Evolutionary conservation across 495 filamentous ascomycete species (phyloP), one percentile per base, ranked within the genome.

Genomic region (Paragyromitra xinjiangensis): DNA sequence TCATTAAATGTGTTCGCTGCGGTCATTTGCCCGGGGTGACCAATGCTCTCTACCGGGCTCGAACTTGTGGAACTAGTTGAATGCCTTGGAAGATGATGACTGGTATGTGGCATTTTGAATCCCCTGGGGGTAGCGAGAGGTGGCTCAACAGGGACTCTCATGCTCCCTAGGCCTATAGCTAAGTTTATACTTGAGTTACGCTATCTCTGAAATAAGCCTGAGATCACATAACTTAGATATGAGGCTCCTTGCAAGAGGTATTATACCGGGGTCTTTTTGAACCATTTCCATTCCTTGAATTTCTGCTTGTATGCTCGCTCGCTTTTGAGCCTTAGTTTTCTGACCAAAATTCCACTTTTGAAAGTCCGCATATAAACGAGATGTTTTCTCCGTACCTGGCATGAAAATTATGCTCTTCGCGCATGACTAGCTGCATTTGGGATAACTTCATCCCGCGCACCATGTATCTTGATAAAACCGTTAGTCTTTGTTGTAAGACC

Each of bases 241-340:
- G 58, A 64, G 39, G n/a, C 37, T 58, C 61, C 69, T 59, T 53
- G 39, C 19, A 75, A 48, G 42, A 64, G 69, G 51, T 58, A 61
- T 61, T 78, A 44, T 81, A 82, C 80, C 71, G 75, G 80, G 62
- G 80, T 81, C 68, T 82, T 82, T 44, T 82, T 82, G 53, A 82
- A 81, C 80, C 80, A 82, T 62, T 79, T 79, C 80, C 80, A 82
- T 39, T 82, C 80, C 45, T 82, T 82, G 53, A 82, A 82, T 42
- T 82, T 82, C 65, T 82, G 80, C 63, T 82, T 82, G 50, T 82
- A 82, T 24, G 80, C 79, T 61, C 80, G 80, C 51, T 82, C 80
- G 56, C 80, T 81, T 75, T 68, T 48, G 26, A 44, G 45, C 39
- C 24, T 80, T 69, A 80, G 78, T 74, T 26, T 75, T 79, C 16